These are phyloP conservation scores for Botrytis paeoniae DNA, from an alignment of 2,329 filamentous ascomycete genomes.

Conservation along the genomic window DNA sequence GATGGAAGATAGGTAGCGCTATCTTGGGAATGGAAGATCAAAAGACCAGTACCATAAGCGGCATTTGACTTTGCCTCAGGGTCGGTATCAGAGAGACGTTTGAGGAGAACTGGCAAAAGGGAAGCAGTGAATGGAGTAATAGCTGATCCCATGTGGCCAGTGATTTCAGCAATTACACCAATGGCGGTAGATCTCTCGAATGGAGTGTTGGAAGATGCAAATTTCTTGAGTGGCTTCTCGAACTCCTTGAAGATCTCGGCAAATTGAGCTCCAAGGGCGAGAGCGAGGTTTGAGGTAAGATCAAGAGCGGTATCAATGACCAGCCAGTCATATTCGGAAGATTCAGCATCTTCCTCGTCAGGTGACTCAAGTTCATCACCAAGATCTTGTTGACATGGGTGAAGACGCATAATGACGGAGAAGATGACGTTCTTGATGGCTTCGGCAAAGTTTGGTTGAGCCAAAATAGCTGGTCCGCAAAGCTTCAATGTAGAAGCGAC, in stretches of 20 bases:
- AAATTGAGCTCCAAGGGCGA: conserved; percentile 77
- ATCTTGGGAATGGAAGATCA: conserved; percentile 78
- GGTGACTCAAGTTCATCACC: conserved; percentile 76
- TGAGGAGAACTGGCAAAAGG: conserved; percentile 76
- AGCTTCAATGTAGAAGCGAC: conserved; percentile 86
- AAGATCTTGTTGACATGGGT: conserved; percentile 89
- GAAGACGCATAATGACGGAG: conserved; percentile 81
- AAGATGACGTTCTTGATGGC: conserved; percentile 73
- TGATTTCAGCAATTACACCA: conserved; percentile 87
- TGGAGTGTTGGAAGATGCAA: conserved; percentile 78
- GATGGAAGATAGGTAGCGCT: conserved; percentile 66
- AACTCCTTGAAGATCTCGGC: conserved; percentile 93
- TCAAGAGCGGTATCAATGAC: conserved; percentile 93
- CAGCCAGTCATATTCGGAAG: conserved; percentile 96
- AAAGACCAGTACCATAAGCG: conserved; percentile 82
- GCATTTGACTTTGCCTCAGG: conserved; percentile 92
- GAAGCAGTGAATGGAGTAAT: conserved; percentile 76
- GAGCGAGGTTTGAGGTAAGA: conserved; percentile 79
- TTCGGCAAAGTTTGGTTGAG: conserved; percentile 68
- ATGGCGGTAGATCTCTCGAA: conserved; percentile 88
- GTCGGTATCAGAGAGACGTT: conserved; percentile 86
- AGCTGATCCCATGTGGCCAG: conserved; percentile 76
- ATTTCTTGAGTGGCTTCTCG: conserved; percentile 86
- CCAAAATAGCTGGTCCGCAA: conserved; percentile 82
- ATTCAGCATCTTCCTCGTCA: conserved; percentile 64